Base-by-base conservation (phyloP, 805 yeast genomes). In the Candida verbasci region DNA sequence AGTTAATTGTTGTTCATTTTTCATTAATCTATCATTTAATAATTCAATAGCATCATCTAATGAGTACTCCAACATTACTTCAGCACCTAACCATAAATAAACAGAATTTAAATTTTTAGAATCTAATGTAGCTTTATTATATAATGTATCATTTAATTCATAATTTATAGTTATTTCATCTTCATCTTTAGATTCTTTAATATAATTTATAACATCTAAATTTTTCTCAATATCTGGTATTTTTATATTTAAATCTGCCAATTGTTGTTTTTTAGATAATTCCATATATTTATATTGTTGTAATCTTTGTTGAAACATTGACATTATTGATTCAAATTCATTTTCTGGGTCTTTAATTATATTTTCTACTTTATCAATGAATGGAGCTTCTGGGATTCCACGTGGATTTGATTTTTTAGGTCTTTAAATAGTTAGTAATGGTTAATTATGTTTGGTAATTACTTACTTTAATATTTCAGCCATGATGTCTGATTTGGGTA, bases 361-460 rank as follows among this genome's bases (percentile, higher is more conserved):
- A 34, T 78, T 82, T 38, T 80, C 93, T 8, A 89, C 93, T 39
- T 78, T 77, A 44, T 84, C 94, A 35, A 93, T 79, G 58, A 93
- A 93, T 27, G 94, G 96, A 1, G 98, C 98, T 53, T 86, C 84
- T 6, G 98, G 98, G 39, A 93, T 93, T 3, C 98, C 98, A 45
- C 97, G 74, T 8, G 97, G 93, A 53, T 93, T 93, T 17, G 79
- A 63, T 34, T 76, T 71, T 31, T 35, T 44, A 14, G 45, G 41
- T 38, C 46, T 43, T 26, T 2, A 4, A 12, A 22, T 12, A 12
- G 24, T 2, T 31, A 31, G 33, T 29, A 28, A 14, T 6, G 23
- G 5, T 11, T 17, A 11, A n/a, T 20, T 20, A 11, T 7, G 24
- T 3, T 3, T 10, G 17, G 17, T 7, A 4, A 7, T n/a, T n/a